phyloP scores from a whole-genome alignment of 2,329 filamentous ascomycete species.

The Davidsoniella virescens region DNA sequence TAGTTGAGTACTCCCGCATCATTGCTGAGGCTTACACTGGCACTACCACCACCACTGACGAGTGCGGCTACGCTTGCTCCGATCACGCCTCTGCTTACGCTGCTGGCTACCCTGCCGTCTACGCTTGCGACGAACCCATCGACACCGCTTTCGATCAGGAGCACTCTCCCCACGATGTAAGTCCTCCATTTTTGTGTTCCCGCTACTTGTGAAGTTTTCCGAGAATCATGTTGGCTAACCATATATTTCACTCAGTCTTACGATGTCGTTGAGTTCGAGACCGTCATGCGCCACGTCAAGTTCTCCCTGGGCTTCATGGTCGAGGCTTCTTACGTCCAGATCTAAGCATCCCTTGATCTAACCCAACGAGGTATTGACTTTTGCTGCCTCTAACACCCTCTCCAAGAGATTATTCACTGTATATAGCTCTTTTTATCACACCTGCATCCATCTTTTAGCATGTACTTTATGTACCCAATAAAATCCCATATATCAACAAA shows the following conservation, averaged over 20 bases:
- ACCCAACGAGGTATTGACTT: not conserved
- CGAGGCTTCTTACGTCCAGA: conserved; percentile 22
- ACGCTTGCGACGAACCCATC: conserved; percentile 22
- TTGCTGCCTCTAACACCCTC: no score
- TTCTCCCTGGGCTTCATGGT: conserved; percentile 24
- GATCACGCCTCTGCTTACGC: conserved; percentile 24
- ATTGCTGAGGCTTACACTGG: conserved; percentile 20
- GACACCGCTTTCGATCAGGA: conserved; percentile 20
- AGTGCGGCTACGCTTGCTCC: conserved; percentile 30
- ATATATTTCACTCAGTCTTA: conserved; percentile 17
- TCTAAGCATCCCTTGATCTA: not conserved
- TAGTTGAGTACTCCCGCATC: conserved; percentile 24
- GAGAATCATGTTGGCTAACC: not conserved
- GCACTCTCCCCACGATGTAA: conserved; percentile 22
- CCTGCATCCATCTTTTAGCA: no score
- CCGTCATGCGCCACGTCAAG: conserved; percentile 22
- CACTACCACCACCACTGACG: conserved; percentile 19
- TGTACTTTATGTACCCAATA: no score
- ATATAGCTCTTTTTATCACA: no score
- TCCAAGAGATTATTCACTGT: no score
- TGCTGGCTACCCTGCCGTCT: conserved; percentile 25
- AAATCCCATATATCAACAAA: no score
- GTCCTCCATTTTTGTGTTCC: conserved; percentile 11
- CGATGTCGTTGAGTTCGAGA: conserved; percentile 22
- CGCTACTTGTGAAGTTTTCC: not conserved